These are phyloP conservation scores for Phytopythium cucurbitacearum DNA, from an alignment of 352 stramenopile genomes.

Conservation along the genomic window DNA sequence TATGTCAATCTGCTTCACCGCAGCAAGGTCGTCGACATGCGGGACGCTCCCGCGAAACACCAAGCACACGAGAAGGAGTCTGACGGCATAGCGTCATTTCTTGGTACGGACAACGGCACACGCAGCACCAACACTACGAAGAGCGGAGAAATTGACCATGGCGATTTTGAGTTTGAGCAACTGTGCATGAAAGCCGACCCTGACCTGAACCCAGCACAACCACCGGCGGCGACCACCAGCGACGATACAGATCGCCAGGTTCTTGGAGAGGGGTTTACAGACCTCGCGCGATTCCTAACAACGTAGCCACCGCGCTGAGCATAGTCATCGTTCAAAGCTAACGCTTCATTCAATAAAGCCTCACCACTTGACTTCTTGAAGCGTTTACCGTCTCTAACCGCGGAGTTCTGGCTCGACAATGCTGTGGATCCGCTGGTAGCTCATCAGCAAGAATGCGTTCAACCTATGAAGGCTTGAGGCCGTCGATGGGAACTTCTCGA, in stretches of 20 bases:
- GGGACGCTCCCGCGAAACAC: slow-evolving; percentile 21
- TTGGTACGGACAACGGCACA: too few relatives aligned
- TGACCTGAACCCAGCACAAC: slow-evolving; percentile 36
- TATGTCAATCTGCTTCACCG: slow-evolving; percentile 79
- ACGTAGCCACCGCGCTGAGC: slow-evolving; percentile 10
- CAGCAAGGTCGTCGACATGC: slow-evolving; percentile 79
- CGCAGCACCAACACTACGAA: neutral
- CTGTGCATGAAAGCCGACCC: slow-evolving; percentile 76
- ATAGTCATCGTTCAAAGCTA: neutral
- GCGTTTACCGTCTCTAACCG: slow-evolving; percentile 12
- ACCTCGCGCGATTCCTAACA: slow-evolving; percentile 48
- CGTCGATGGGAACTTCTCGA: slow-evolving; percentile 77
- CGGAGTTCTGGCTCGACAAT: slow-evolving; percentile 59
- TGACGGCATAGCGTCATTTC: neutral
- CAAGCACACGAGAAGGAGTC: slow-evolving; percentile 22
- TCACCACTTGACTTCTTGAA: slow-evolving; percentile 4
- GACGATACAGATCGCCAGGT: slow-evolving; percentile 16
- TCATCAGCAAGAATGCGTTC: slow-evolving; percentile 83
- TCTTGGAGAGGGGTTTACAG: slow-evolving; percentile 43
- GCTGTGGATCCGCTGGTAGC: slow-evolving; percentile 78
- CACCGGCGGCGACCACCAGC: neutral
- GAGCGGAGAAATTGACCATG: slow-evolving; percentile 40
- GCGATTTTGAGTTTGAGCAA: slow-evolving; percentile 75
- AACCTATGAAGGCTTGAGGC: slow-evolving; percentile 58
- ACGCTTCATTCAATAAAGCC: neutral